Conservation (phyloP, 2,329 filamentous ascomycete species). For the Ophiostoma populinum region DNA sequence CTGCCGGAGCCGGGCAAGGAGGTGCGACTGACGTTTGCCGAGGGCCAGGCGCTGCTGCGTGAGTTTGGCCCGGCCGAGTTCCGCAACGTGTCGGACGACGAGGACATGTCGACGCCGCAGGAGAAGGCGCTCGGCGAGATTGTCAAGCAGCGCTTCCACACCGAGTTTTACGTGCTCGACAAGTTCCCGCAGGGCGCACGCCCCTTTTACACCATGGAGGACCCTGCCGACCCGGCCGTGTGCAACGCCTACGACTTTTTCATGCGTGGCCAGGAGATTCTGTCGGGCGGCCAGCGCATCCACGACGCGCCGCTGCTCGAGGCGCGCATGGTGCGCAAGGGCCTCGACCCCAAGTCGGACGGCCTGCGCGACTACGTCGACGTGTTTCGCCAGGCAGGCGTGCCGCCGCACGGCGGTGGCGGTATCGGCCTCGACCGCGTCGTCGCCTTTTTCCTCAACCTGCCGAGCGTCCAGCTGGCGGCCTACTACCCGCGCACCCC, state of each 20-base stretch:
- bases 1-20: conserved; percentile 59
- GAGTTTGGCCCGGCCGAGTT: conserved; percentile 53
- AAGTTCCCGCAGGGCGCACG: conserved; percentile 83
- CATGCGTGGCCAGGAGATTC: conserved; percentile 80
- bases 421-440: conserved; percentile 82
- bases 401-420: conserved; percentile 74
- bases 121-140: conserved; percentile 81
- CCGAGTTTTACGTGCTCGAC: conserved; percentile 93
- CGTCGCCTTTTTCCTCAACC: conserved; percentile 43
- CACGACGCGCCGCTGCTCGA: conserved; percentile 63
- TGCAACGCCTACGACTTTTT: conserved; percentile 62
- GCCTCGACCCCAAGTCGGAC: conserved; percentile 54
- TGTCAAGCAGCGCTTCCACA: conserved; percentile 74
- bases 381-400: conserved; percentile 61
- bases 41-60: conserved; percentile 61
- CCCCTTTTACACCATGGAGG: conserved; percentile 83
- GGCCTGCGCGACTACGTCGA: conserved; percentile 79
- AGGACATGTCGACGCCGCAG: conserved; percentile 66
- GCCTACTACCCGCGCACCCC: conserved; percentile 42
- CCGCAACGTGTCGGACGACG: conserved; percentile 52
- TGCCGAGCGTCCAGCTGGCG: conserved; percentile 41
- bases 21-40: conserved; percentile 59
- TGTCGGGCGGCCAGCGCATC: conserved; percentile 84
- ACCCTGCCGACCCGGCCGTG: conserved; percentile 45
- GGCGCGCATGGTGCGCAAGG: conserved; percentile 59